Conservation (phyloP, 1,139 yeast genomes). For the Yamadazyma blattariae region DNA sequence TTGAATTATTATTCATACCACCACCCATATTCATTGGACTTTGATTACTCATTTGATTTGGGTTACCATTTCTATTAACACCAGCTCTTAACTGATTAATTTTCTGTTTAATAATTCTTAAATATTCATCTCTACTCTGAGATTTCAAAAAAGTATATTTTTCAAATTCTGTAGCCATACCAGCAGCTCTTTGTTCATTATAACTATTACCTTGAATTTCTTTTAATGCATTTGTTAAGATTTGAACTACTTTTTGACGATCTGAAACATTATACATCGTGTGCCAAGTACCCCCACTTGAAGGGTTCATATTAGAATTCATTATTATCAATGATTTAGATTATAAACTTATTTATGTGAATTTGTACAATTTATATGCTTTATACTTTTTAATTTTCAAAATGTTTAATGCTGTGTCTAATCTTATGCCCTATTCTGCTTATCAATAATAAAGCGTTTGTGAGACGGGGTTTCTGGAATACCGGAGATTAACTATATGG, state of each 20-base stretch:
- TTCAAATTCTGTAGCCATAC: conserved; percentile 46
- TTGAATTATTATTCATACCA: conserved; percentile 3
- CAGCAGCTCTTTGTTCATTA: conserved; percentile 37
- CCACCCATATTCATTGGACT: conserved; percentile 1
- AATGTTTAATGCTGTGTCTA: too few species aligned
- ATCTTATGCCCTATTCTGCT: too few species aligned
- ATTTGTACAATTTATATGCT: too few species aligned
- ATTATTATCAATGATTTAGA: neutral
- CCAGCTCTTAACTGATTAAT: conserved; percentile 34
- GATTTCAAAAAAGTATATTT: conserved; percentile 41
- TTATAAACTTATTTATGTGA: too few species aligned
- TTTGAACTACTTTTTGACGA: conserved; percentile 42
- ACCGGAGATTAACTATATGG: too few species aligned
- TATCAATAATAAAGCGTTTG: too few species aligned
- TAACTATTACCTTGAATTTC: conserved; percentile 37
- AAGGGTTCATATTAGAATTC: neutral
- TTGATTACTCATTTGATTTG: too few species aligned
- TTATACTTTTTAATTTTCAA: too few species aligned
- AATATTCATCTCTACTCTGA: conserved; percentile 39
- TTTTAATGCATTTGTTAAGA: conserved; percentile 36
- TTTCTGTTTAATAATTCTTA: conserved; percentile 37
- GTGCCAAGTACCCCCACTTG: conserved; percentile 31
- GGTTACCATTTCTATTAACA: conserved; percentile 7
- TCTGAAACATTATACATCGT: conserved; percentile 36
- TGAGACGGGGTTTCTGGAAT: too few species aligned